Percentiles rank a stretch among this genome's conserved stretches.
These are phyloP conservation scores for Globisporangium solare DNA, from an alignment of 352 stramenopile species.

Conservation along the genomic window DNA sequence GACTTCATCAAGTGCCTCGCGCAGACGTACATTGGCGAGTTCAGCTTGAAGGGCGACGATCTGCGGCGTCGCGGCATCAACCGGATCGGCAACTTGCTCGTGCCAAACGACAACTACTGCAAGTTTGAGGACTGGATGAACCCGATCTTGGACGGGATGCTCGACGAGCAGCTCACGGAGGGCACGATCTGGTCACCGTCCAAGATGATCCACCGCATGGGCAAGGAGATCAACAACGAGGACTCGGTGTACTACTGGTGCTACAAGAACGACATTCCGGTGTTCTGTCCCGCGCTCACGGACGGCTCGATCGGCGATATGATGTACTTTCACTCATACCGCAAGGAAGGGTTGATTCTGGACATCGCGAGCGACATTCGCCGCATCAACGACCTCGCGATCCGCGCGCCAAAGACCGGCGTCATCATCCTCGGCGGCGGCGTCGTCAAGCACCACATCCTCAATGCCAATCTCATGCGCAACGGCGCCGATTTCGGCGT, in stretches of 20 bases:
- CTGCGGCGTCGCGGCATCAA: slow-evolving; percentile 97
- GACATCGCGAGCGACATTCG: slow-evolving; percentile 98
- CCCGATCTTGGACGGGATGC: slow-evolving; percentile 97
- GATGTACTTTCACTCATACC: slow-evolving; percentile 99
- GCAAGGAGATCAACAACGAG: slow-evolving; percentile 97
- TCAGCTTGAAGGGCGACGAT: slow-evolving; percentile 91
- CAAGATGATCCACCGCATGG: slow-evolving; percentile 95
- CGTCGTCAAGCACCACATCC: slow-evolving; percentile 99
- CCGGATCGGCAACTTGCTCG: slow-evolving; percentile 99
- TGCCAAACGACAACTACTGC: slow-evolving; percentile 99
- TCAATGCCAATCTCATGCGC: slow-evolving; percentile 99
- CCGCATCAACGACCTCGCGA: slow-evolving; percentile 96
- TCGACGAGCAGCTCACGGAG: slow-evolving; percentile 95
- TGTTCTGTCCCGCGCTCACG: slow-evolving; percentile 99
- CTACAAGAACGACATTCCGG: slow-evolving; percentile 99
- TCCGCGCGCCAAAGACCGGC: slow-evolving; percentile 92
- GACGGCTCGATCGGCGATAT: slow-evolving; percentile 99
- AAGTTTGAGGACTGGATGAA: slow-evolving; percentile 96
- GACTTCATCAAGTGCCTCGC: slow-evolving; percentile 99
- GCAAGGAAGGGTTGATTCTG: slow-evolving; percentile 95
- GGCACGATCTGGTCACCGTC: slow-evolving; percentile 94
- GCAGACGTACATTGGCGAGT: slow-evolving; percentile 98
- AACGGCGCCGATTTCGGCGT: slow-evolving; percentile 99
- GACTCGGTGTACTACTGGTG: slow-evolving; percentile 99
- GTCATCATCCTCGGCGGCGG: slow-evolving; percentile 98